Evolutionary conservation across 495 filamentous ascomycete genomes (phyloP).

Genomic region (Aspergillus sparsus): DNA sequence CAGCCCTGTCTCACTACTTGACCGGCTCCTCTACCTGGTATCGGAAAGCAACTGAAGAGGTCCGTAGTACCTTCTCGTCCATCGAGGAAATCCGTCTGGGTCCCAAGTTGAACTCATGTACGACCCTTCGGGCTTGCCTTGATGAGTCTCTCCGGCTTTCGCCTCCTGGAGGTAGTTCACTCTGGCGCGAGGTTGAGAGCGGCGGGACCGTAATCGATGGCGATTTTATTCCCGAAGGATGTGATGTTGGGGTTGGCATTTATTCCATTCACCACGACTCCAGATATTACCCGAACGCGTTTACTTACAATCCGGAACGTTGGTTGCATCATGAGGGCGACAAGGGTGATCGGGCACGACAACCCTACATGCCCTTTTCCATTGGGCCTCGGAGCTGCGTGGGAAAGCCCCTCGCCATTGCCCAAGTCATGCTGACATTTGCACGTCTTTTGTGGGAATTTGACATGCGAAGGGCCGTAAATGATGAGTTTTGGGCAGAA

Average conservation of each 20-base stretch:
- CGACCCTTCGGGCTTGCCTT: slow-evolving; percentile 54
- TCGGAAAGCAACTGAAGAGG: slow-evolving; percentile 37
- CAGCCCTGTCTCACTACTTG: slow-evolving; percentile 55
- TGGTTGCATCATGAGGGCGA: slow-evolving; percentile 12
- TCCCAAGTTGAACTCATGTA: slow-evolving; percentile 38
- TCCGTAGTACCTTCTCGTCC: slow-evolving; percentile 39
- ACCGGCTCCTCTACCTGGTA: slow-evolving; percentile 38
- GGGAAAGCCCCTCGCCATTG: slow-evolving; percentile 2
- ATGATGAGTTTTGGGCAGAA: too few species aligned
- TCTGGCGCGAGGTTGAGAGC: slow-evolving; percentile 47
- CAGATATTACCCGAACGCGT: slow-evolving; percentile 43
- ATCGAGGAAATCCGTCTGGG: slow-evolving; percentile 46
- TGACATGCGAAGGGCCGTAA: too few species aligned
- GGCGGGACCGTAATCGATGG: slow-evolving; percentile 48
- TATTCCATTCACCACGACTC: slow-evolving; percentile 50
- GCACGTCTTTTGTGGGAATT: too few species aligned
- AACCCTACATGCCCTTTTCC: slow-evolving; percentile 8
- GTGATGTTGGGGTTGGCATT: slow-evolving; percentile 39
- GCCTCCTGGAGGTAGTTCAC: slow-evolving; percentile 47
- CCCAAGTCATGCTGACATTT: too few species aligned
- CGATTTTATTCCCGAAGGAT: slow-evolving; percentile 37
- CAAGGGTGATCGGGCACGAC: background rate
- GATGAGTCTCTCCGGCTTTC: slow-evolving; percentile 59
- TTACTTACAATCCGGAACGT: slow-evolving; percentile 37
- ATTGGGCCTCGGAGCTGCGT: background rate